Conservation (phyloP, 2,329 filamentous ascomycete species). For the Talaromyces sp. region DNA sequence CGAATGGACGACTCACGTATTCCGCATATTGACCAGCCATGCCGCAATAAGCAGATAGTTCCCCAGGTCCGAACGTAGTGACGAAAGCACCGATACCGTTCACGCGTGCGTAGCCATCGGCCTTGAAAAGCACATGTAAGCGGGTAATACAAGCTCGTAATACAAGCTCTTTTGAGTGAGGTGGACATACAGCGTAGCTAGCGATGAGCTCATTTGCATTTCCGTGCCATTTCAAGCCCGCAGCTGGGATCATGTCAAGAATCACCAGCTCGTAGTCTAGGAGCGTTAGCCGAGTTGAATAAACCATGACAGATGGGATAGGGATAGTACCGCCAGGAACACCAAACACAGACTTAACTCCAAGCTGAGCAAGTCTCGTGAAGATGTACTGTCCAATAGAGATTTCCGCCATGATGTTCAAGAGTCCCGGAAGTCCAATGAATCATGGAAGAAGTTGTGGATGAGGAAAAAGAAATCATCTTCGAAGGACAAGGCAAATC, state of each 20-base stretch:
- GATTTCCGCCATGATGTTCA: conserved; percentile 11
- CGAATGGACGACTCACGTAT: conserved; percentile 10
- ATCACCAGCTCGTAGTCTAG: conserved; percentile 15
- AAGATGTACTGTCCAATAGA: conserved; percentile 14
- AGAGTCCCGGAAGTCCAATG: not conserved
- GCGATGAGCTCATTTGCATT: conserved; percentile 23
- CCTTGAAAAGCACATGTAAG: not conserved
- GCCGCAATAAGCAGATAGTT: conserved; percentile 21
- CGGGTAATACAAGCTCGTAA: not conserved
- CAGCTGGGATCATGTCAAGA: conserved; percentile 21
- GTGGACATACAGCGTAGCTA: conserved; percentile 18
- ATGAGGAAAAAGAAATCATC: not conserved
- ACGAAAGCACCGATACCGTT: conserved; percentile 23
- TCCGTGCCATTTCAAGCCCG: conserved; percentile 21
- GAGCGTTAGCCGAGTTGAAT: too few species aligned
- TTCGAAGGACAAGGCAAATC: not conserved
- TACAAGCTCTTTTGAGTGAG: not conserved
- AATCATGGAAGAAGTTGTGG: not conserved
- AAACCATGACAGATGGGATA: not conserved
- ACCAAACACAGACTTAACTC: conserved; percentile 12
- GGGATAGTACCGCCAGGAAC: conserved; percentile 11
- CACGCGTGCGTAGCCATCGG: conserved; percentile 17
- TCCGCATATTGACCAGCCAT: conserved; percentile 21
- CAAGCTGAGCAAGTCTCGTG: conserved; percentile 7
- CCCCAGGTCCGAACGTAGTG: conserved; percentile 22